A percentile compares a stretch with the other conserved stretches of the same genome.
phyloP scores from a whole-genome alignment of 352 stramenopile genomes.

The Globisporangium nagaii region DNA sequence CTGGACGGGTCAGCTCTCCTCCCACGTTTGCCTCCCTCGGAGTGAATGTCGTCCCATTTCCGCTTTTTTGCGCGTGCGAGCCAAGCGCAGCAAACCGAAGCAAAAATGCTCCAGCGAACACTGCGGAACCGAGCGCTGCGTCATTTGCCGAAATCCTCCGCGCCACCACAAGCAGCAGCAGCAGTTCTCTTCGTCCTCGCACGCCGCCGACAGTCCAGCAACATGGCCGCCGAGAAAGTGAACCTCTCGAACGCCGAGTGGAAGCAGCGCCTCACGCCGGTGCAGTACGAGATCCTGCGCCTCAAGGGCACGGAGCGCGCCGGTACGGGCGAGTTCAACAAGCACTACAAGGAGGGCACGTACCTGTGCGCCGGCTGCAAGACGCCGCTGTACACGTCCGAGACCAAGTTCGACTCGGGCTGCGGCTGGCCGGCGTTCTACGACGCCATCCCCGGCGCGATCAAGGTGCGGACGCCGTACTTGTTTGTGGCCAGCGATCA shows the following conservation, averaged over 20 bases:
- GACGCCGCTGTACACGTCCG: conserved; percentile 82
- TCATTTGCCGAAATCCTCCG: conserved; percentile 1
- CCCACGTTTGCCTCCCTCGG: neutral
- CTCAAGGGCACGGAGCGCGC: conserved; percentile 88
- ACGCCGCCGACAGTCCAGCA: conserved; percentile 11
- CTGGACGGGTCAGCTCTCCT: neutral
- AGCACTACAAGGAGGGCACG: conserved; percentile 77
- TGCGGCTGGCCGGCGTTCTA: conserved; percentile 90
- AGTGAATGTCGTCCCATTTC: neutral
- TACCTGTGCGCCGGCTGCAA: conserved; percentile 88
- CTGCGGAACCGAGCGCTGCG: conserved; percentile 7
- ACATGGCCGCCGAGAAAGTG: conserved; percentile 43
- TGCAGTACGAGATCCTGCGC: conserved; percentile 85
- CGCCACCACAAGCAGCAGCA: neutral
- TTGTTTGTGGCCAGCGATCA: neutral
- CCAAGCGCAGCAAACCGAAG: too few species aligned
- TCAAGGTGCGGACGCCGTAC: conserved; percentile 43
- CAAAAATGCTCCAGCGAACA: conserved; percentile 1
- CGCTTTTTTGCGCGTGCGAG: too few species aligned
- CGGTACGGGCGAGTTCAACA: conserved; percentile 88
- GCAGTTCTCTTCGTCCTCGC: neutral
- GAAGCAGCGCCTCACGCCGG: conserved; percentile 68
- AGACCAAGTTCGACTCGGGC: conserved; percentile 88
- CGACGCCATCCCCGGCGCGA: conserved; percentile 82
- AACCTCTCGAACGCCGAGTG: conserved; percentile 75